phyloP scores from a whole-genome alignment of 352 stramenopile species.

The Globisporangium nodosum region DNA sequence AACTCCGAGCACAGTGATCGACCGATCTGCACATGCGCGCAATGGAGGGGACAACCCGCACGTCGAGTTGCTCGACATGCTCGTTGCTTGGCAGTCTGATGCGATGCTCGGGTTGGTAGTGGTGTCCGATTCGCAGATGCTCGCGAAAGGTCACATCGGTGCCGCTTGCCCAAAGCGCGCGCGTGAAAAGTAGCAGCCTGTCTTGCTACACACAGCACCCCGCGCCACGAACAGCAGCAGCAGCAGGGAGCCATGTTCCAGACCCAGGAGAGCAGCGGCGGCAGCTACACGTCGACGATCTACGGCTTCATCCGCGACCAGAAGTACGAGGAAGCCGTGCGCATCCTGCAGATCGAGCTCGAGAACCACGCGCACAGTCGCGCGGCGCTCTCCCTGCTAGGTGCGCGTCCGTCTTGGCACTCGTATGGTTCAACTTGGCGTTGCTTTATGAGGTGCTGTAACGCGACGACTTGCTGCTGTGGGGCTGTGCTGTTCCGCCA shows the following conservation, averaged over 20 bases:
- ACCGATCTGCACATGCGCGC: no score
- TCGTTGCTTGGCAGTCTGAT: no score
- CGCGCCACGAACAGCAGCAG: not conserved
- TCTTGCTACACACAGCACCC: not conserved
- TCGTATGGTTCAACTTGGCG: no score
- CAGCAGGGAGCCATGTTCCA: conserved; percentile 42
- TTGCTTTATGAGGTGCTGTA: not conserved
- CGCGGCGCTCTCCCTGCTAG: conserved; percentile 91
- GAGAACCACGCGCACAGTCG: conserved; percentile 92
- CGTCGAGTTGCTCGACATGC: no score
- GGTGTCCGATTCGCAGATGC: no score
- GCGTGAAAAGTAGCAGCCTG: no score
- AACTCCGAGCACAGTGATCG: no score
- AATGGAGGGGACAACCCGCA: no score
- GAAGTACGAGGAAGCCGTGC: conserved; percentile 92
- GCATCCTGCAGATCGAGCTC: conserved; percentile 89
- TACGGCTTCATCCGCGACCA: conserved; percentile 94
- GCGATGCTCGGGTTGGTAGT: no score
- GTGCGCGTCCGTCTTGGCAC: conserved; percentile 6
- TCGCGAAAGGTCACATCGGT: no score
- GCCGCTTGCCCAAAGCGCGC: no score
- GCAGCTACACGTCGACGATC: conserved; percentile 91
- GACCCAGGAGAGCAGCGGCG: conserved; percentile 49
- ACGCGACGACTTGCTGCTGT: no score
- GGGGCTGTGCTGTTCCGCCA: not conserved